These are phyloP conservation scores for Fonsecaea multimorphosa DNA, from an alignment of 2,329 filamentous ascomycete genomes.

Conservation along the genomic window DNA sequence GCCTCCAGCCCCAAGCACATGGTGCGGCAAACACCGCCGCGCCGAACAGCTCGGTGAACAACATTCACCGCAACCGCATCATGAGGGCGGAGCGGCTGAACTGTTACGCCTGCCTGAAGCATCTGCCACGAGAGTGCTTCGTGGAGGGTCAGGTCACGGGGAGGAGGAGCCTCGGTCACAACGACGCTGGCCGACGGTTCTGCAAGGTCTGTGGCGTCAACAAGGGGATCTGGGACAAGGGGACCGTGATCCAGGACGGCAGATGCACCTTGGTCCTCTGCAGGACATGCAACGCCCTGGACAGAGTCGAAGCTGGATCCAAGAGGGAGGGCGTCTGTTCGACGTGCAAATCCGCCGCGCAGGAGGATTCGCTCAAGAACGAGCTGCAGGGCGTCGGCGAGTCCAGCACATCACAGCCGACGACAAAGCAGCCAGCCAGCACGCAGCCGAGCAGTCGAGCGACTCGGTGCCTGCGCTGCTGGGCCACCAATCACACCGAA, in stretches of 20 bases:
- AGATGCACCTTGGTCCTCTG: slow-evolving; percentile 12
- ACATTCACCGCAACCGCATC: slow-evolving; percentile 24
- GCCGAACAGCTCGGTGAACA: slow-evolving; percentile 7
- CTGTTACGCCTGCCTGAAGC: slow-evolving; percentile 39
- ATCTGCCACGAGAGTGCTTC: slow-evolving; percentile 30
- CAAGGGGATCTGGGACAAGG: slow-evolving; percentile 34
- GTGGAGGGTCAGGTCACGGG: slow-evolving; percentile 31
- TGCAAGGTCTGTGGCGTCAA: slow-evolving; percentile 35
- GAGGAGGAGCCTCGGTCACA: slow-evolving; percentile 35
- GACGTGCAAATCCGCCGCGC: neutral
- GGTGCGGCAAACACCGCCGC: neutral
- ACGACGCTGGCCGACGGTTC: slow-evolving; percentile 33
- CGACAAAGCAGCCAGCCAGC: neutral
- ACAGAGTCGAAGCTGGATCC: slow-evolving; percentile 1
- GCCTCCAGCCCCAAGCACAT: neutral
- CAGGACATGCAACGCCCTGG: slow-evolving; percentile 12
- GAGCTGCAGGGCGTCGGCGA: neutral
- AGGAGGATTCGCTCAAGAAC: neutral
- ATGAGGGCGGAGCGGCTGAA: slow-evolving; percentile 21
- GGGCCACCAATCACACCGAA: slow-evolving; percentile 28
- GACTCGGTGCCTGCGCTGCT: slow-evolving; percentile 25
- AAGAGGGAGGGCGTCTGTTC: slow-evolving; percentile 21
- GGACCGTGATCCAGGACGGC: slow-evolving; percentile 17
- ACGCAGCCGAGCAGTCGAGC: slow-evolving; percentile 1
- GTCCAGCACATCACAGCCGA: neutral